phyloP scores from a whole-genome alignment of 495 filamentous ascomycete genomes.

The Podospora pseudoanserina region DNA sequence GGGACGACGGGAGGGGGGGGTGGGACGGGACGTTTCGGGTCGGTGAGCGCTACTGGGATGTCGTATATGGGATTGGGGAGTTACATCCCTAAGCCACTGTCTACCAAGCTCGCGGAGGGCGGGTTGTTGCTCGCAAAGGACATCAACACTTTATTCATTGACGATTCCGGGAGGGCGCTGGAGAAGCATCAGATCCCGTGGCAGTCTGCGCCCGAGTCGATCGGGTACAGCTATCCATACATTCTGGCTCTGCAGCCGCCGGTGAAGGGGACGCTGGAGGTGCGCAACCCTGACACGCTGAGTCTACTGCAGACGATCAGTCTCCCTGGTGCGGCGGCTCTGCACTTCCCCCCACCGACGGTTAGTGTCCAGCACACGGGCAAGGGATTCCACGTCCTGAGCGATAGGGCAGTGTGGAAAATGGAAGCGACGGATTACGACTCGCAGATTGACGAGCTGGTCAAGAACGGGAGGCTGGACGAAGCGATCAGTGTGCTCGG shows the following conservation, averaged over 20 bases:
- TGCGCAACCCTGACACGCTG: constrained; percentile 88
- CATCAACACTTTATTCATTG: constrained; percentile 89
- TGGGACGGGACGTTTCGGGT: constrained; percentile 44
- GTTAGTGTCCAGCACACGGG: constrained; percentile 89
- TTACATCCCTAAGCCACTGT: constrained; percentile 84
- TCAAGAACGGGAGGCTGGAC: constrained; percentile 72
- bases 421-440: constrained; percentile 95
- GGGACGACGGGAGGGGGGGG: constrained; percentile 59
- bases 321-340: constrained; percentile 70
- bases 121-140: constrained; percentile 90
- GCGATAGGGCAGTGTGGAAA: constrained; percentile 87
- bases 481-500: constrained; percentile 86
- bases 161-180: constrained; percentile 73
- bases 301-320: constrained; percentile 80
- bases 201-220: constrained; percentile 78
- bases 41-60: constrained; percentile 67
- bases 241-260: constrained; percentile 80
- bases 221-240: constrained; percentile 96
- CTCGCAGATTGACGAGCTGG: constrained; percentile 80
- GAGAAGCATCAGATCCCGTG: constrained; percentile 88
- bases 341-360: constrained; percentile 93
- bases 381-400: constrained; percentile 87
- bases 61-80: constrained; percentile 85
- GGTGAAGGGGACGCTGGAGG: constrained; percentile 80
- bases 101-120: constrained; percentile 73